Evolutionary conservation across 1,139 yeast genomes (phyloP), one percentile per base, ranked within the genome.

Genomic region (Taphrina communis): DNA sequence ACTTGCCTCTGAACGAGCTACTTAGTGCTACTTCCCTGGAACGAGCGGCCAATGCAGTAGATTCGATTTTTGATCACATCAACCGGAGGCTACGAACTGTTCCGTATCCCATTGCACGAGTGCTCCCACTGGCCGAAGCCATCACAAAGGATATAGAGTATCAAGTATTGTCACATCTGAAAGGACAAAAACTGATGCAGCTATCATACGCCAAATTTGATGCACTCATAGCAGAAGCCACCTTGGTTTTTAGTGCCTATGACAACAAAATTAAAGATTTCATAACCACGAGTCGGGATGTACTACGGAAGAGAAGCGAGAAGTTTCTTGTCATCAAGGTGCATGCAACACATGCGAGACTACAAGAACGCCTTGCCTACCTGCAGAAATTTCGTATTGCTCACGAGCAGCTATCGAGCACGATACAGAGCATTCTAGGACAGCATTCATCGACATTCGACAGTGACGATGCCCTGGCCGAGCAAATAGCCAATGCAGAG

Each of bases 221-320:
- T 6, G 66, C 66, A 0, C 70, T 75, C 1, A 71, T 78, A 1
- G 50, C 72, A 1, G 75, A 75, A 1, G 71, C 81, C 0, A 71
- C 75, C 1, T 74, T 75, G 0, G 75, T 84, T 0, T 78, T 84
- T 46, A 77, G 75, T 1, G 75, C 80, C 1, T 83, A 88, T 83
- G 88, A 86, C 55, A 81, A 80, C 72, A 82, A 80, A 72, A 77
- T 80, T 71, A 85, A 82, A 76, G 89, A 80, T 76, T 88, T 85
- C 78, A 85, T 81, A 69, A 83, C 80, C 69, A 76, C 89, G 62
- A 84, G 91, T 0, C 82, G 98, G 72, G 97, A 92, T 73, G 78
- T 89, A 12, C 80, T 89, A 48, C 81, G 97, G 71, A 90, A 87
- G 75, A 80, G 96, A 60, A 85, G 86, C 17, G 96, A 90, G 70